A percentile compares a stretch with the other conserved stretches of the same genome.
phyloP scores from a whole-genome alignment of 2,329 filamentous ascomycete genomes.

The Decorospora gaudefroyi region DNA sequence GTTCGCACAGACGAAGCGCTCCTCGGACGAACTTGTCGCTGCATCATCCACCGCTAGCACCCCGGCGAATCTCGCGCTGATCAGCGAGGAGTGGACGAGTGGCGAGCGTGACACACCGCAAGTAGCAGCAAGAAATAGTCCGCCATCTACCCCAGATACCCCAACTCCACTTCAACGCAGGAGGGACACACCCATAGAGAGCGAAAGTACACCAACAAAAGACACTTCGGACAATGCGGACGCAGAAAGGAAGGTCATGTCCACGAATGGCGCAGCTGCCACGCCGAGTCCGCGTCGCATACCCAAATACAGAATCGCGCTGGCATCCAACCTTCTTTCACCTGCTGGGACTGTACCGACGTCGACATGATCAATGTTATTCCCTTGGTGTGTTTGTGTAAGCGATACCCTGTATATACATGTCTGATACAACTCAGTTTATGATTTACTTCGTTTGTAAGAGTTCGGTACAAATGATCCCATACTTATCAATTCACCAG shows the following conservation, averaged over 20 bases:
- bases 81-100: conserved; percentile 21
- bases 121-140: conserved; percentile 15
- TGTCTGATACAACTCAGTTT: too few relatives aligned
- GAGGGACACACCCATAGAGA: conserved; percentile 12
- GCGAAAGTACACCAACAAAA: conserved; percentile 12
- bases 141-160: conserved; percentile 24
- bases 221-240: conserved; percentile 3
- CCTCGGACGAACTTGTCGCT: conserved; percentile 43
- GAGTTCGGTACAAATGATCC: too few relatives aligned
- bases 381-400: too few relatives aligned
- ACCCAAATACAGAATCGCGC: conserved; percentile 43
- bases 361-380: conserved; percentile 2
- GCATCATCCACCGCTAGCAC: conserved; percentile 33
- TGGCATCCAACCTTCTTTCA: conserved; percentile 34
- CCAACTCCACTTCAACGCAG: conserved; percentile 30
- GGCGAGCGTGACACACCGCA: conserved; percentile 20
- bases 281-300: conserved; percentile 19
- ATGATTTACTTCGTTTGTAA: too few relatives aligned
- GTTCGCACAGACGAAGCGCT: conserved; percentile 43
- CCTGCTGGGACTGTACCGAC: conserved; percentile 10
- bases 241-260: not conserved
- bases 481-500: too few relatives aligned
- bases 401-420: too few relatives aligned
- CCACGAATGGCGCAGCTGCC: conserved; percentile 4
- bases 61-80: conserved; percentile 25